Conservation (phyloP, 495 filamentous ascomycete species). For the Cercophora sp. region DNA sequence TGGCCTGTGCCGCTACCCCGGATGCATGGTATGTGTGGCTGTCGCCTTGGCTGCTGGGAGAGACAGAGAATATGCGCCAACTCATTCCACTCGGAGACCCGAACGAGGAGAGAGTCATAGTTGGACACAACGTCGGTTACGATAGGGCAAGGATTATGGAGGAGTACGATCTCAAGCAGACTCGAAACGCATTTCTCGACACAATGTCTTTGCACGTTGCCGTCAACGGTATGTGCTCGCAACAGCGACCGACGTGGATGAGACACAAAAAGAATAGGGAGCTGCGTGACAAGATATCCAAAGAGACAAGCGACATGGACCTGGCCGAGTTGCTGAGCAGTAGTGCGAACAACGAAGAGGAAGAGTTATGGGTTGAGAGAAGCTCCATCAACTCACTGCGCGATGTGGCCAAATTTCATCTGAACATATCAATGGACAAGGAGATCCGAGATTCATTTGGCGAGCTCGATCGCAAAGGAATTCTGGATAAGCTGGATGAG, state of each 20-base stretch:
- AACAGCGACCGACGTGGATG: slow-evolving; percentile 94
- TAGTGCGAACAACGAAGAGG: slow-evolving; percentile 66
- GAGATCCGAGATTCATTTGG: slow-evolving; percentile 82
- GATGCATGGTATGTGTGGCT: slow-evolving; percentile 96
- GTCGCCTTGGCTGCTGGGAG: slow-evolving; percentile 88
- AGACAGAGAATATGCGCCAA: slow-evolving; percentile 71
- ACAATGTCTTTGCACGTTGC: slow-evolving; percentile 98
- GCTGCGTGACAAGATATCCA: slow-evolving; percentile 73
- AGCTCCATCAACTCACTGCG: slow-evolving; percentile 93
- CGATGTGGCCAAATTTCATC: slow-evolving; percentile 96
- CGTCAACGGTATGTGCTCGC: slow-evolving; percentile 98
- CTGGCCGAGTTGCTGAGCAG: slow-evolving; percentile 66
- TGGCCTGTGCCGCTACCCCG: slow-evolving; percentile 88
- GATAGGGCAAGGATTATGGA: slow-evolving; percentile 84
- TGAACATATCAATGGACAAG: slow-evolving; percentile 89
- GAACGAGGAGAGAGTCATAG: slow-evolving; percentile 63
- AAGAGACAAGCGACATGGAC: slow-evolving; percentile 64
- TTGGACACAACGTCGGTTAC: slow-evolving; percentile 96
- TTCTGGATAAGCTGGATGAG: slow-evolving; percentile 67
- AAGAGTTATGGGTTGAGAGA: slow-evolving; percentile 89
- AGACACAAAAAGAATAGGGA: slow-evolving; percentile 88
- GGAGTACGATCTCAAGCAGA: slow-evolving; percentile 81
- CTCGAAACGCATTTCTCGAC: slow-evolving; percentile 84
- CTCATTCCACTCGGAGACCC: slow-evolving; percentile 82
- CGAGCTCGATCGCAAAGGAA: slow-evolving; percentile 66